phyloP scores from a whole-genome alignment of 805 yeast genomes.

The Saccharomycopsis oosterbeekiorum region DNA sequence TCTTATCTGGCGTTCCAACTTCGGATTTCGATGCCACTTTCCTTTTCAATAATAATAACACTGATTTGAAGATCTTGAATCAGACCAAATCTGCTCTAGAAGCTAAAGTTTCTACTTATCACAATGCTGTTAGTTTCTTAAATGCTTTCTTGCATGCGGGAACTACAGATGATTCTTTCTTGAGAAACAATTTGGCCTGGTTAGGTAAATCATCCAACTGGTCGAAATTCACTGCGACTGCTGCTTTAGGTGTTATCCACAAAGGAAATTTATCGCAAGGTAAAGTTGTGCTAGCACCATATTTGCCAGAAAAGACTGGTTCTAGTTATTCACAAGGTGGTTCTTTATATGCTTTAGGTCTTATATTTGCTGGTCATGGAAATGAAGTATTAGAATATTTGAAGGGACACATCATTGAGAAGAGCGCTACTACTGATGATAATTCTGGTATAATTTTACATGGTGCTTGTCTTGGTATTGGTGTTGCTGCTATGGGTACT shows the following conservation, averaged over 20 bases:
- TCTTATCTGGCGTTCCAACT: constrained; percentile 86
- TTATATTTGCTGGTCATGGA: constrained; percentile 94
- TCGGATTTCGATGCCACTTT: constrained; percentile 89
- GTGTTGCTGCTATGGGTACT: constrained; percentile 95
- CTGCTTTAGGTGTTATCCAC: constrained; percentile 95
- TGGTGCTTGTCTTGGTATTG: constrained; percentile 92
- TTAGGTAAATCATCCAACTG: constrained; percentile 95
- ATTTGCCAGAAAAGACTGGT: constrained; percentile 64
- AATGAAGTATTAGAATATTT: constrained; percentile 63
- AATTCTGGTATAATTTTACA: constrained; percentile 80
- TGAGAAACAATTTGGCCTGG: constrained; percentile 89
- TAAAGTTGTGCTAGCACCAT: constrained; percentile 75
- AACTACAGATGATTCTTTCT: constrained; percentile 88
- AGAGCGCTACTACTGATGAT: constrained; percentile 48
- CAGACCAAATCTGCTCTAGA: constrained; percentile 75
- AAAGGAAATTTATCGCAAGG: constrained; percentile 92
- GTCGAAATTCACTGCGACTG: constrained; percentile 97
- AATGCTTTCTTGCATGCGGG: constrained; percentile 95
- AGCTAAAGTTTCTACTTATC: constrained; percentile 88
- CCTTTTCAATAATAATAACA: constrained; percentile 73
- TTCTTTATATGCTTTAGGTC: constrained; percentile 83
- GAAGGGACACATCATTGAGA: constrained; percentile 58
- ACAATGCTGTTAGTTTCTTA: constrained; percentile 89
- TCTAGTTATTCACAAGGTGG: constrained; percentile 94
- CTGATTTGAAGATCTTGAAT: constrained; percentile 73